phyloP scores from a whole-genome alignment of 352 stramenopile species.

The Phytophthora niederhauseri region DNA sequence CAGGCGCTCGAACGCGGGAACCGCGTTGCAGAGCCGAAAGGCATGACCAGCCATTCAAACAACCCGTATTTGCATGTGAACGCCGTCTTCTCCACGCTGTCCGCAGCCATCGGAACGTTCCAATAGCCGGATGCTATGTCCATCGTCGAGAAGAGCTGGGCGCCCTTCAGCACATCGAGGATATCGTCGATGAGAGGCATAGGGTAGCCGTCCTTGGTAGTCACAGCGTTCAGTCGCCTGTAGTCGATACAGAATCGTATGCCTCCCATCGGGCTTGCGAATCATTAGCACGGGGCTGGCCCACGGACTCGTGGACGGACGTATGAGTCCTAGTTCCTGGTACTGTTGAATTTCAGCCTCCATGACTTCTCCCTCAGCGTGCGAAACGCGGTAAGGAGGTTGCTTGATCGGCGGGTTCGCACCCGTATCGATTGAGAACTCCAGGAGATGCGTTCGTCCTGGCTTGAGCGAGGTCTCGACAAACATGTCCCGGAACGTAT shows the following conservation, averaged over 20 bases:
- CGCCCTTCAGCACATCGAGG: neutral
- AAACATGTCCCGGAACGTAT: neutral
- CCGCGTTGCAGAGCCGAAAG: constrained; percentile 9
- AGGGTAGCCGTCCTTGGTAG: no score
- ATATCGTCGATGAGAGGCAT: no score
- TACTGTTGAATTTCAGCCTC: constrained; percentile 15
- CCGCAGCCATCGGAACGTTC: neutral
- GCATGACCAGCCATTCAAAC: constrained; percentile 3
- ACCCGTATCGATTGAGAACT: constrained; percentile 6
- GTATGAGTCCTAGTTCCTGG: constrained; percentile 4
- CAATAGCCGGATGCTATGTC: neutral
- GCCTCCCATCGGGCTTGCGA: constrained; percentile 1
- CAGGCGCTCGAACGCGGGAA: neutral
- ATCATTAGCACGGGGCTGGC: constrained; percentile 5
- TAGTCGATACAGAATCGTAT: constrained; percentile 29
- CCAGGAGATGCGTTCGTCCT: constrained; percentile 1
- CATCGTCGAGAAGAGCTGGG: constrained; percentile 12
- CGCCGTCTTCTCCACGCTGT: constrained; percentile 8
- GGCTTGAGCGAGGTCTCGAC: neutral
- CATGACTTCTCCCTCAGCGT: constrained; percentile 16
- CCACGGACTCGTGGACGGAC: constrained; percentile 5
- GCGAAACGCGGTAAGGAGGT: constrained; percentile 13
- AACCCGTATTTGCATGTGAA: constrained; percentile 10
- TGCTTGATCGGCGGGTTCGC: constrained; percentile 10
- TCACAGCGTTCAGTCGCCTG: no score